Evolutionary conservation across 371 early-diverging fungal genomes (phyloP).

Genomic region (Syncephalastrum sp.): DNA sequence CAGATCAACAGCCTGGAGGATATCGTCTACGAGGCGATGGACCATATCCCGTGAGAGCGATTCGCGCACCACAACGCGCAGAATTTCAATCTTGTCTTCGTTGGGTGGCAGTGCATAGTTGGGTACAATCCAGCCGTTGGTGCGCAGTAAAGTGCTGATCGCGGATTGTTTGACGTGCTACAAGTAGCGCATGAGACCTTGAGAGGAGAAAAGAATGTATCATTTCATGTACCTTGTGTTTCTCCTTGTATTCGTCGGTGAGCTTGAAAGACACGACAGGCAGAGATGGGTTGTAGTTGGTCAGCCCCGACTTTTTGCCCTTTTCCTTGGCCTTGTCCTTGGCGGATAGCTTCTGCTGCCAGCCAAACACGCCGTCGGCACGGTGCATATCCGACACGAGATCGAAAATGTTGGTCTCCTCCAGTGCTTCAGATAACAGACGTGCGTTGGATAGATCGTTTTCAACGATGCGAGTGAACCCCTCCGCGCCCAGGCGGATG

Average conservation of each 20-base stretch:
- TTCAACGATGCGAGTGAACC: constrained; percentile 59
- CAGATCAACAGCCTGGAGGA: constrained; percentile 12
- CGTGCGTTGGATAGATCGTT: constrained; percentile 54
- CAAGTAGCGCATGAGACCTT: neutral
- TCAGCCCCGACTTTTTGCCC: constrained; percentile 12
- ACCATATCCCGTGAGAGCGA: constrained; percentile 32
- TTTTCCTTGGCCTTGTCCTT: constrained; percentile 4
- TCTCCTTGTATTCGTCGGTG: constrained; percentile 41
- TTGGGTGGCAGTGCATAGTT: constrained; percentile 39
- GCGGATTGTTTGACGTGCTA: constrained; percentile 31
- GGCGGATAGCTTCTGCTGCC: constrained; percentile 4
- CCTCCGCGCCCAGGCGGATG: constrained; percentile 64
- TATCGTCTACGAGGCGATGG: constrained; percentile 32
- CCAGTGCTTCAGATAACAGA: constrained; percentile 48
- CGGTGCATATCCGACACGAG: constrained; percentile 61
- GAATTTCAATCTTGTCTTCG: constrained; percentile 27
- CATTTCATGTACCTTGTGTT: constrained; percentile 21
- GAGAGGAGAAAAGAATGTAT: neutral
- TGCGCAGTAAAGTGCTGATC: constrained; percentile 29
- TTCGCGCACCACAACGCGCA: constrained; percentile 46
- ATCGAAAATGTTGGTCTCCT: constrained; percentile 53
- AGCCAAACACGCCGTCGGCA: constrained; percentile 38
- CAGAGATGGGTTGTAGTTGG: constrained; percentile 38
- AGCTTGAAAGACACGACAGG: constrained; percentile 67
- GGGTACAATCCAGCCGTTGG: constrained; percentile 47